These are phyloP conservation scores for Grosmannia clavigera DNA, from an alignment of 2,329 filamentous ascomycete species.

Conservation along the genomic window DNA sequence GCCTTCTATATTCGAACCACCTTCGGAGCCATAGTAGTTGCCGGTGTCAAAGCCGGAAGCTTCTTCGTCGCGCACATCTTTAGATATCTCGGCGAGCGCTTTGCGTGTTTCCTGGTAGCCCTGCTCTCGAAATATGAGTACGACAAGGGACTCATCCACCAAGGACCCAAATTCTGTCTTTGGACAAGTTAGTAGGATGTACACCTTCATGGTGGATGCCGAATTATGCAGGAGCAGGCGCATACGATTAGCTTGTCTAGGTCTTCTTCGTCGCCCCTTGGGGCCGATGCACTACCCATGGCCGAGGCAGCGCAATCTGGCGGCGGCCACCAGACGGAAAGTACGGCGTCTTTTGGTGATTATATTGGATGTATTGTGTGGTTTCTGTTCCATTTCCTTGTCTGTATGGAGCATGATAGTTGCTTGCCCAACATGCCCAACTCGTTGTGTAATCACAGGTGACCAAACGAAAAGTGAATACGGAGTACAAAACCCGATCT, in stretches of 20 bases:
- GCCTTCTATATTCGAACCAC: not conserved
- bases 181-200: not conserved
- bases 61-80: constrained; percentile 53
- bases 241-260: constrained; percentile 1
- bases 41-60: constrained; percentile 67
- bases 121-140: constrained; percentile 64
- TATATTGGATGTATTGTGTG: not conserved
- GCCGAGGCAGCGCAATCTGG: not conserved
- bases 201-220: not conserved
- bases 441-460: not conserved
- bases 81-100: constrained; percentile 54
- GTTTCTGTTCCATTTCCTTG: not conserved
- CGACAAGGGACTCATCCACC: constrained; percentile 65
- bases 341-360: not conserved
- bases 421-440: not conserved
- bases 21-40: constrained; percentile 31
- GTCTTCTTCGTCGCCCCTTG: not conserved
- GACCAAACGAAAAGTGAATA: not conserved
- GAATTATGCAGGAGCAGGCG: not conserved
- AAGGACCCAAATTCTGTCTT: constrained; percentile 62
- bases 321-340: not conserved
- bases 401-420: not conserved
- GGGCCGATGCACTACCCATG: not conserved
- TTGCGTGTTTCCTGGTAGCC: constrained; percentile 41
- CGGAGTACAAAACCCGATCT: not conserved